Base-by-base conservation (phyloP, 805 yeast genomes). In the Vanderwaltozyma verrucispora region DNA sequence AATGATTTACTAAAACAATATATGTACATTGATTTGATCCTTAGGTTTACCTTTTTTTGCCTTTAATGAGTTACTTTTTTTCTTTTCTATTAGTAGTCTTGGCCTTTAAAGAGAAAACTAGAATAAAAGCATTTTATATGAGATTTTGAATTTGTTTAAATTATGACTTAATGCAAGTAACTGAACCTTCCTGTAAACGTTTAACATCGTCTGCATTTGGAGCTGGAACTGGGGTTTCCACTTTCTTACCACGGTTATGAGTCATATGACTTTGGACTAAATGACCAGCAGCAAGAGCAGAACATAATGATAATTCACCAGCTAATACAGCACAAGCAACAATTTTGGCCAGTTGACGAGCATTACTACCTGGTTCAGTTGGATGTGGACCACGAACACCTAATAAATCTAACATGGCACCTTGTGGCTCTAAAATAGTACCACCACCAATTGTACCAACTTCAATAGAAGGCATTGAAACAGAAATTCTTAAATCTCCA, bases 361-460 rank as follows among this genome's bases (percentile, higher is more conserved):
- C 94, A 62, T 92, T 92, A 36, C 78, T 83, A 49, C 99, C 99
- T 1, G 99, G 97, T 37, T 70, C 74, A 4, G 88, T 79, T 28
- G 94, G 82, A 59, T 88, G 94, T 4, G 99, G 96, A 3, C 99
- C 99, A 50, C 83, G 77, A 33, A 92, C 95, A 28, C 97, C 96
- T 44, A 92, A 70, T 48, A 92, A 67, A 52, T 92, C 97, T 42
- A 92, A 70, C 95, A 92, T 86, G 17, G 97, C 85, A 35, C 88
- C 83, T 65, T 92, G 99, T 30, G 99, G 96, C 56, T 84, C 97
- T 53, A 92, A 73, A 46, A 92, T 84, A 3, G 99, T 92, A 57
- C 99, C 99, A 46, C 99, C 99, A 40, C 98, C 98, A 62, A 92
- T 87, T 2, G 99, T 92, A 47, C 99, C 99, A 32, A 92, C 98